Conservation (phyloP, 1,284 basidiomycete genomes). For the Schizopora paradoxa region DNA sequence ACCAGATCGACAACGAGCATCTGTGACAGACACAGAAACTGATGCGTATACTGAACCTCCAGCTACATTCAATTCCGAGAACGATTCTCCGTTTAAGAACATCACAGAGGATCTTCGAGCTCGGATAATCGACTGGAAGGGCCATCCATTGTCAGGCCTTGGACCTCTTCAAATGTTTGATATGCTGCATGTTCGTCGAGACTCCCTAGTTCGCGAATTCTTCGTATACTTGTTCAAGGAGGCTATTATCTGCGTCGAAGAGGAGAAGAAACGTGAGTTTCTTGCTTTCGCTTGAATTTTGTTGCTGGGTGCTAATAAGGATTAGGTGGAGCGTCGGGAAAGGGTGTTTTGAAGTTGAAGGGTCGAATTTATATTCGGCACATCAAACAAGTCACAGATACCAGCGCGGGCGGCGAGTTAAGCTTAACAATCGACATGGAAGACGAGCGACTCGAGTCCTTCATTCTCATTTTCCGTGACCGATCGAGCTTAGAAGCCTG, state of each 20-base stretch:
- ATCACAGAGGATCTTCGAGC: conserved; percentile 84
- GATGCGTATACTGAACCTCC: conserved; percentile 15
- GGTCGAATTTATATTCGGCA: conserved; percentile 93
- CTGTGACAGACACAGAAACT: conserved; percentile 16
- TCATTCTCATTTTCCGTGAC: conserved; percentile 92
- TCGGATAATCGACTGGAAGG: conserved; percentile 92
- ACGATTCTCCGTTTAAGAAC: conserved; percentile 67
- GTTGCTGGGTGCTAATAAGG: conserved; percentile 23
- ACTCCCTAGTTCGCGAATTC: conserved; percentile 83
- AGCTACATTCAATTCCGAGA: conserved; percentile 28
- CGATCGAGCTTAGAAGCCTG: conserved; percentile 85
- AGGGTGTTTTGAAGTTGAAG: conserved; percentile 84
- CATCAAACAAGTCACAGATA: conserved; percentile 82
- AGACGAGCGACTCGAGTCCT: conserved; percentile 86
- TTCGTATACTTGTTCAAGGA: conserved; percentile 95
- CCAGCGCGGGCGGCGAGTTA: conserved; percentile 72
- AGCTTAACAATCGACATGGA: conserved; percentile 94
- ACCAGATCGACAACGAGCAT: conserved; percentile 13
- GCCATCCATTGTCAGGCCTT: conserved; percentile 80
- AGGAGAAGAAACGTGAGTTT: conserved; percentile 84
- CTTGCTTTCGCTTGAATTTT: conserved; percentile 46
- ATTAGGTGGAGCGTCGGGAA: conserved; percentile 40
- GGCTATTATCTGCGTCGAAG: conserved; percentile 93
- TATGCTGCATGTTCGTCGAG: conserved; percentile 81
- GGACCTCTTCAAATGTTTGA: conserved; percentile 91